Percentiles rank a stretch among this genome's conserved stretches.
Conservation (phyloP, 164 flowering plant genomes). For the Akebia trifoliata region DNA sequence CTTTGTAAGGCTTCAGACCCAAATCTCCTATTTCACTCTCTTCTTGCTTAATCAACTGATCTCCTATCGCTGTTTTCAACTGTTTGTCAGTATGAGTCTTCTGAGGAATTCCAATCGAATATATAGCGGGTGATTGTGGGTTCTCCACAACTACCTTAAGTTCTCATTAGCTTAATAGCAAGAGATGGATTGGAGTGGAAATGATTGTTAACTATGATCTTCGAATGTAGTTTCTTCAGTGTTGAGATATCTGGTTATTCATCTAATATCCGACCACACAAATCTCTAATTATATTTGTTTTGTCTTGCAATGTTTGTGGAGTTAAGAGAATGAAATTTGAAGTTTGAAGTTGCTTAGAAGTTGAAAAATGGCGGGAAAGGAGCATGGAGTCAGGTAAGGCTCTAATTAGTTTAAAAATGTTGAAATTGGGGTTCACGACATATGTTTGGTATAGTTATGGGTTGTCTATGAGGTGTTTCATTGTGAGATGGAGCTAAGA, state of each 20-base stretch:
- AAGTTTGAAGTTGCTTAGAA: slow-evolving; percentile 3
- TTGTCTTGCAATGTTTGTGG: neutral
- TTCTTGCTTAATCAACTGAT: slow-evolving; percentile 66
- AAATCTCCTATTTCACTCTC: slow-evolving; percentile 56
- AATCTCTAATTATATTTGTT: slow-evolving; percentile 1
- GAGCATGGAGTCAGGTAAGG: neutral
- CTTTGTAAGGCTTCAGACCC: slow-evolving; percentile 73
- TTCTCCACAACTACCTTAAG: slow-evolving; percentile 28
- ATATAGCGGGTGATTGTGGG: slow-evolving; percentile 24
- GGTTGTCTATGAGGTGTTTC: too few relatives aligned
- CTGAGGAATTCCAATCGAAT: slow-evolving; percentile 30
- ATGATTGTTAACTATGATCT: slow-evolving; percentile 15
- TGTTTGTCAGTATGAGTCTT: slow-evolving; percentile 22
- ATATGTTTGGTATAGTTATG: too few relatives aligned
- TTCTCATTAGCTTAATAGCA: slow-evolving; percentile 35
- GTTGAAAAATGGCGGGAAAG: slow-evolving; percentile 16
- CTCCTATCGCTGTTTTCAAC: slow-evolving; percentile 25
- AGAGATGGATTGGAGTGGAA: slow-evolving; percentile 24
- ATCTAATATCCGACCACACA: slow-evolving; percentile 21
- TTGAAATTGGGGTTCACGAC: too few relatives aligned
- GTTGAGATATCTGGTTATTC: slow-evolving; percentile 26
- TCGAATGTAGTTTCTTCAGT: slow-evolving; percentile 28
- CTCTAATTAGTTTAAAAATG: slow-evolving; percentile 9
- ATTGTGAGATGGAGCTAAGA: too few relatives aligned
- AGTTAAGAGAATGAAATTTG: neutral